phyloP scores from a whole-genome alignment of 139 green algal species.

The Haematococcus sp. region DNA sequence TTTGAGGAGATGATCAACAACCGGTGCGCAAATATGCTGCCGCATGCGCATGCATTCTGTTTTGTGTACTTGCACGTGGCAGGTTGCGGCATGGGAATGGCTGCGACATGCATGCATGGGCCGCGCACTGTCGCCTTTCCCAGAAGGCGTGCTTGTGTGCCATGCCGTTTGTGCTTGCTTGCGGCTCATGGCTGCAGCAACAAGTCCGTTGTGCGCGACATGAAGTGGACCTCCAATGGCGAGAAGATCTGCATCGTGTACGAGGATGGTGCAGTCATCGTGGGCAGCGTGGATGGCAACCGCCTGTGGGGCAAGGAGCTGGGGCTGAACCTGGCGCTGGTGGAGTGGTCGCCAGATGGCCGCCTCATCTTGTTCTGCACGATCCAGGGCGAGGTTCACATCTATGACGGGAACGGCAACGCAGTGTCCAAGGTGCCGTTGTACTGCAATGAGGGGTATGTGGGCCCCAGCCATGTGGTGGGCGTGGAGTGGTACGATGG shows the following conservation, averaged over 20 bases:
- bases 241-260: slow-evolving; percentile 86
- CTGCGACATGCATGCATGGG: too few relatives aligned
- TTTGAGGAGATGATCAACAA: slow-evolving; percentile 93
- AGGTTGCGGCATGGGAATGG: too few relatives aligned
- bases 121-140: too few relatives aligned
- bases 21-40: slow-evolving; percentile 40
- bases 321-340: slow-evolving; percentile 54
- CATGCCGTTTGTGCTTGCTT: not conserved
- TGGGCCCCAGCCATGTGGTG: slow-evolving; percentile 45
- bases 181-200: slow-evolving; percentile 56
- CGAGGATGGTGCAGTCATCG: slow-evolving; percentile 82
- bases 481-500: slow-evolving; percentile 81
- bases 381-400: slow-evolving; percentile 62
- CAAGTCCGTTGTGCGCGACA: slow-evolving; percentile 73
- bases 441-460: slow-evolving; percentile 65
- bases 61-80: too few relatives aligned
- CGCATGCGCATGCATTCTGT: too few relatives aligned
- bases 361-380: slow-evolving; percentile 66
- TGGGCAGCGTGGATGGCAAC: slow-evolving; percentile 78
- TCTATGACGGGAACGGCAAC: slow-evolving; percentile 80
- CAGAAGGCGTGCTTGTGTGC: not conserved
- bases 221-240: slow-evolving; percentile 78
- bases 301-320: slow-evolving; percentile 77
- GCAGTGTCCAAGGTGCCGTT: slow-evolving; percentile 65
- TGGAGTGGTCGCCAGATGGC: slow-evolving; percentile 75